Percentiles rank a stretch among this genome's conserved stretches.
These are phyloP conservation scores for Dalbergia oliveri DNA, from an alignment of 306 rosid genomes.

Conservation along the genomic window DNA sequence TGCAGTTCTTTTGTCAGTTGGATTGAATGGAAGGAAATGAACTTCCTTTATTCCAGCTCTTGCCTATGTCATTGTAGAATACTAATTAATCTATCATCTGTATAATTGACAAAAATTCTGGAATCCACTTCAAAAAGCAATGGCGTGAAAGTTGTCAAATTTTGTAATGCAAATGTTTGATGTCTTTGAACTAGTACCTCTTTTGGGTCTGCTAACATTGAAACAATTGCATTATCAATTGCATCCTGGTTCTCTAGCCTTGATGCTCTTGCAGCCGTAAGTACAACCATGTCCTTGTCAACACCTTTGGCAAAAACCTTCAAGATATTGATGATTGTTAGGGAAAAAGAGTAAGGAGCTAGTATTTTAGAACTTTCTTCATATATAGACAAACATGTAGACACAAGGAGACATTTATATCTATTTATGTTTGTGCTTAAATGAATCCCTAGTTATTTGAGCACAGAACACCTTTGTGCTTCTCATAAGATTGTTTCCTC, in stretches of 20 bases:
- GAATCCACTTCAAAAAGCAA: neutral
- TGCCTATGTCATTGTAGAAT: constrained; percentile 45
- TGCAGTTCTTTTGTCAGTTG: constrained; percentile 81
- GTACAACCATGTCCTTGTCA: constrained; percentile 65
- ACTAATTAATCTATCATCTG: neutral
- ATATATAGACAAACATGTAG: neutral
- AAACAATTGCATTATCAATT: constrained; percentile 63
- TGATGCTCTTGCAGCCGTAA: constrained; percentile 72
- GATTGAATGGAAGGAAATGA: constrained; percentile 88
- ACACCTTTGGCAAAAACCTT: constrained; percentile 62
- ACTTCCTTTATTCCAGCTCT: constrained; percentile 70
- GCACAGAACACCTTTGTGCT: constrained; percentile 8
- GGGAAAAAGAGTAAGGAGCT: neutral
- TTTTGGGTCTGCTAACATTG: constrained; percentile 66
- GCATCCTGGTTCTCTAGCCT: constrained; percentile 69
- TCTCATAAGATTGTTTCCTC: too few relatives aligned
- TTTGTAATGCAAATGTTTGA: neutral
- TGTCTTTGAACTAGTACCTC: constrained; percentile 50
- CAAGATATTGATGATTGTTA: constrained; percentile 27
- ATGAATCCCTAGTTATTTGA: constrained; percentile 3
- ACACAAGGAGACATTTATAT: neutral
- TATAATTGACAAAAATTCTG: neutral
- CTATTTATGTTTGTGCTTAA: neutral
- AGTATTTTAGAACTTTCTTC: neutral
- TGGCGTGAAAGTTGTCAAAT: neutral